These are phyloP conservation scores for Tritrichomonas foetus DNA, from an alignment of 208 protist species.

Conservation along the genomic window DNA sequence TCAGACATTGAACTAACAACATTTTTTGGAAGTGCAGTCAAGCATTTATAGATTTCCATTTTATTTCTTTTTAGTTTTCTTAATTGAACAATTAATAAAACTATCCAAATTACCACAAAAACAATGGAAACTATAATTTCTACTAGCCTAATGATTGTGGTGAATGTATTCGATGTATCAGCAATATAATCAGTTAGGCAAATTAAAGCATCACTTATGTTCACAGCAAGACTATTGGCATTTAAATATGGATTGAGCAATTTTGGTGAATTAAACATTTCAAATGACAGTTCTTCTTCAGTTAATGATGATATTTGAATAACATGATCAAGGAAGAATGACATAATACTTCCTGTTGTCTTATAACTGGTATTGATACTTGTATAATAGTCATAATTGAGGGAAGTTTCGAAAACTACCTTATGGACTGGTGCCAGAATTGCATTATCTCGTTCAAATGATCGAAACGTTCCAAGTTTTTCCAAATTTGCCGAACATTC, in stretches of 20 bases:
- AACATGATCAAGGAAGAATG: neutral
- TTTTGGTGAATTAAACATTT: neutral
- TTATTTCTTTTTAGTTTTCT: neutral
- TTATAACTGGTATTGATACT: no score
- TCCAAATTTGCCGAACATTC: no score
- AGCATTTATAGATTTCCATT: neutral
- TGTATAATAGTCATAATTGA: no score
- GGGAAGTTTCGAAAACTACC: no score
- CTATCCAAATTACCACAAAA: neutral
- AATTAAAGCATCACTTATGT: neutral
- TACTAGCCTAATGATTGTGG: neutral
- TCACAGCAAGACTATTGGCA: neutral
- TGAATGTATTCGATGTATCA: neutral
- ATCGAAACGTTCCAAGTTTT: no score
- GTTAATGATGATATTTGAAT: neutral
- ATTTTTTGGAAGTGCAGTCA: constrained; percentile 3
- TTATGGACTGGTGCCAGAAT: no score
- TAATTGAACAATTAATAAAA: neutral
- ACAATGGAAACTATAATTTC: neutral
- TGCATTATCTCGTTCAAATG: no score
- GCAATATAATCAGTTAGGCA: neutral
- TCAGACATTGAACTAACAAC: neutral
- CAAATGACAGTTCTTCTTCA: neutral
- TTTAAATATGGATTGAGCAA: neutral
- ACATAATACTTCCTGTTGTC: no score